A percentile compares a stretch with the other conserved stretches of the same genome.
Evolutionary conservation across 495 filamentous ascomycete species (phyloP).

Genomic region (Oidiodendron maius): DNA sequence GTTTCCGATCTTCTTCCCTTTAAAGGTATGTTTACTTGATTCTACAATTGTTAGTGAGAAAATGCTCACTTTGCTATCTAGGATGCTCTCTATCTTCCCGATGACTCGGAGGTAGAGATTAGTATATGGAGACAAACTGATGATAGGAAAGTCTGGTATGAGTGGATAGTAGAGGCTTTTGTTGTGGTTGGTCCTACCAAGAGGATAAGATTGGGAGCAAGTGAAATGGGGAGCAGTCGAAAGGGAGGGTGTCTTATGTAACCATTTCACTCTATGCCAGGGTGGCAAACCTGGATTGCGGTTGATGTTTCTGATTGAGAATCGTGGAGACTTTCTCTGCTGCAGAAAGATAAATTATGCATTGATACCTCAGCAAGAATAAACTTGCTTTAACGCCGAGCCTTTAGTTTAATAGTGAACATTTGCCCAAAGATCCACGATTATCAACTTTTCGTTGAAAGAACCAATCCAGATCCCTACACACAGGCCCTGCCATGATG

Average conservation of each 20-base stretch:
- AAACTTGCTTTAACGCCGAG: slow-evolving; percentile 18
- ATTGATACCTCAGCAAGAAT: slow-evolving; percentile 4
- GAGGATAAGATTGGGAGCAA: slow-evolving; percentile 68
- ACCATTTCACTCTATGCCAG: slow-evolving; percentile 2
- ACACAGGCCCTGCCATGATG: not conserved
- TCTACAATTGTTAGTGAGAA: slow-evolving; percentile 5
- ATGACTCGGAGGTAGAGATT: slow-evolving; percentile 75
- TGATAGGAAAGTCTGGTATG: slow-evolving; percentile 96
- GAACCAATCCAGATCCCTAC: not conserved
- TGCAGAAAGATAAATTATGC: not conserved
- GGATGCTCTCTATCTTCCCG: slow-evolving; percentile 84
- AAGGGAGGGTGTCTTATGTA: slow-evolving; percentile 92
- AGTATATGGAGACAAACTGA: slow-evolving; percentile 95
- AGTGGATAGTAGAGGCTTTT: slow-evolving; percentile 91
- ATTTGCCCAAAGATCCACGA: slow-evolving; percentile 16
- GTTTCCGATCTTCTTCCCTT: slow-evolving; percentile 97
- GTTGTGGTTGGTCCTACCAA: slow-evolving; percentile 51
- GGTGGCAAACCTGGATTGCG: not conserved
- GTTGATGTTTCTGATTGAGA: not conserved
- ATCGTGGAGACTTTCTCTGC: not conserved
- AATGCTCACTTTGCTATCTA: slow-evolving; percentile 26
- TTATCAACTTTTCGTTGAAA: not conserved
- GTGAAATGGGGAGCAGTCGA: slow-evolving; percentile 83
- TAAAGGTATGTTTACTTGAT: slow-evolving; percentile 63
- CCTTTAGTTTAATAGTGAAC: slow-evolving; percentile 13